Base-by-base conservation (phyloP, 2,329 filamentous ascomycete species). In the Colletotrichum sp. region DNA sequence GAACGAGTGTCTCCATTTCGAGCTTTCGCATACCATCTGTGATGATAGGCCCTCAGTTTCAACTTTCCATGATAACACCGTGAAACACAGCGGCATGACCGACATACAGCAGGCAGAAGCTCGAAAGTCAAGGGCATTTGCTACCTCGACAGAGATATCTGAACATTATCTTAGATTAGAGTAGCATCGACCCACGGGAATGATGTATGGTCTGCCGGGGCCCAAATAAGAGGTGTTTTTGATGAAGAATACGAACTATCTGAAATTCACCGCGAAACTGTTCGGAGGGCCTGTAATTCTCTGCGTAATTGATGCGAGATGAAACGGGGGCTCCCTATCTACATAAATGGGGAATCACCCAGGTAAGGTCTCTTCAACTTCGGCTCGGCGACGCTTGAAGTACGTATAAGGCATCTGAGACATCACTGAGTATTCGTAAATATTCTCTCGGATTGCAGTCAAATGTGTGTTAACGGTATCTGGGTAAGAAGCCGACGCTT, bases 391-490 rank as follows among this genome's bases (percentile, higher is more conserved):
- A 49, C 3, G 11, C 11, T 49, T 49, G 0, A 13, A 6, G n/a
- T 7, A 49, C n/a, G n/a, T 49, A 22, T 0, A 22, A 22, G 44
- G 44, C 44, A n/a, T 22, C 19, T 49, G 9, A 22, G 44, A 49
- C 11, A 22, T 13, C n/a, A 49, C 0, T 13, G n/a, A 22, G 19
- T 2, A 22, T 49, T 22, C 0, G 11, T 7, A 22, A 3, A 13
- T 22, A 49, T 3, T 49, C 44, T 22, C 19, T 22, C 9, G 2
- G 9, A 6, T n/a, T 49, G 6, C 11, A 22, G 39, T 49, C 4
- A n/a, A n/a, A 12, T 49, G 19, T 49, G 39, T n/a, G 19, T 49
- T 3, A n/a, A 12, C 5, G 19, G 8, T 44, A 44, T 44, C 5
- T 44, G 1, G 3, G 8, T n/a, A 44, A n/a, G 19, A 44, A 5